A percentile compares a stretch with the other conserved stretches of the same genome.
phyloP scores from a whole-genome alignment of 2,329 filamentous ascomycete species.

The Metarhizium robertsii region DNA sequence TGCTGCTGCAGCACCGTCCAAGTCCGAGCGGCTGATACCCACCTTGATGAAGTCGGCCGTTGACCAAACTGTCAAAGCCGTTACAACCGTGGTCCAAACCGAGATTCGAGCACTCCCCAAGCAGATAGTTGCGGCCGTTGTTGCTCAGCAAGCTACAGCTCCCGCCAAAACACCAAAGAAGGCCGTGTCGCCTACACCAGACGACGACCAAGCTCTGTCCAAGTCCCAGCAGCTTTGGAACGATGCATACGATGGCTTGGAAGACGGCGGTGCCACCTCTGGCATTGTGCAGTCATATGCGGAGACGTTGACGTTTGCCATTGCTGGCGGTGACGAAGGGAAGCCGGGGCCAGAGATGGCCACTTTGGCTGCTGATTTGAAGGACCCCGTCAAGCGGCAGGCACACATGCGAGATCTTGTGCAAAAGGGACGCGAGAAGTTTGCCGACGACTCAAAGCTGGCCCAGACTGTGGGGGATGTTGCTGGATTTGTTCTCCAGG shows the following conservation, averaged over 20 bases:
- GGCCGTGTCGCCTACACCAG: neutral
- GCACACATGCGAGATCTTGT: constrained; percentile 8
- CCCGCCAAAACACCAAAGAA: neutral
- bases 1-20: neutral
- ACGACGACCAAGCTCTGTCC: constrained; percentile 1
- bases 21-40: constrained; percentile 4
- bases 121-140: constrained; percentile 5
- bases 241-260: constrained; percentile 7
- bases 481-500: constrained; percentile 7
- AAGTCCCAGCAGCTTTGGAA: constrained; percentile 8
- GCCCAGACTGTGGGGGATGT: constrained; percentile 8
- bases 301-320: constrained; percentile 6
- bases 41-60: constrained; percentile 7
- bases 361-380: constrained; percentile 4
- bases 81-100: constrained; percentile 6
- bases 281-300: constrained; percentile 7
- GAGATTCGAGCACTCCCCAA: constrained; percentile 7
- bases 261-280: constrained; percentile 4
- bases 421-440: constrained; percentile 7
- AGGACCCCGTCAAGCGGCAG: constrained; percentile 7
- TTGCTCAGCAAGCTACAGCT: constrained; percentile 1
- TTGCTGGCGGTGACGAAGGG: constrained; percentile 5
- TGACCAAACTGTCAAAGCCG: constrained; percentile 7
- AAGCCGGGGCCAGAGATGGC: neutral
- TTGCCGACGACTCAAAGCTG: constrained; percentile 6